Percentiles rank a stretch among this genome's conserved stretches.
Evolutionary conservation across 768 basidiomycete genomes (phyloP).

Genomic region (Auriculariales sp.): DNA sequence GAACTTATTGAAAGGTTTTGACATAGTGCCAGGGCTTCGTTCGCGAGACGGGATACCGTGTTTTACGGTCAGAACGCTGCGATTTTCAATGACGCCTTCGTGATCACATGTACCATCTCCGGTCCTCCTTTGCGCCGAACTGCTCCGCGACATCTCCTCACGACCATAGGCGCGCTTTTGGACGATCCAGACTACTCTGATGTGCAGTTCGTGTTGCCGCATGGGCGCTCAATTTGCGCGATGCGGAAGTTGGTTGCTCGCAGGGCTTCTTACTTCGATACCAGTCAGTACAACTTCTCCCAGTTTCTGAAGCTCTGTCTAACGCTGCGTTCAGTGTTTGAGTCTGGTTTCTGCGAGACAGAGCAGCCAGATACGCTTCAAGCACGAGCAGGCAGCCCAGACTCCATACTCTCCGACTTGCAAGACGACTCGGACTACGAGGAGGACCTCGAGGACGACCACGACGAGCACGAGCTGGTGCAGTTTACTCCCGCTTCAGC

Average conservation of each 20-base stretch:
- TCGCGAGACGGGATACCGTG: constrained; percentile 57
- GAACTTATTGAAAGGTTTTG: neutral
- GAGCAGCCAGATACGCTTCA: neutral
- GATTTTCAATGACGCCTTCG: constrained; percentile 42
- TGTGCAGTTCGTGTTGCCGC: constrained; percentile 63
- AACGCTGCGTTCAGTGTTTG: constrained; percentile 41
- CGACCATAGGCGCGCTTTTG: constrained; percentile 60
- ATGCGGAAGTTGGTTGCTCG: constrained; percentile 43
- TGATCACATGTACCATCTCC: constrained; percentile 67
- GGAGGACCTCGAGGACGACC: constrained; percentile 36
- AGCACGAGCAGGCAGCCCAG: neutral
- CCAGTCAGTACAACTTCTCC: constrained; percentile 29
- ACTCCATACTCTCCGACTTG: neutral
- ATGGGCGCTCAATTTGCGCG: constrained; percentile 44
- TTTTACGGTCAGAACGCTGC: constrained; percentile 42
- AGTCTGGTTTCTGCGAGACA: constrained; percentile 43
- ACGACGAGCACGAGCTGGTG: constrained; percentile 16
- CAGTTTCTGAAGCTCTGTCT: neutral
- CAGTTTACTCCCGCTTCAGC: too few species aligned
- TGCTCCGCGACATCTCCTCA: constrained; percentile 30
- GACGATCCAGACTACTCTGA: constrained; percentile 80
- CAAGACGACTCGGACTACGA: constrained; percentile 36
- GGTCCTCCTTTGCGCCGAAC: constrained; percentile 32
- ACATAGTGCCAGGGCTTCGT: constrained; percentile 47
- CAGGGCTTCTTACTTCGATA: constrained; percentile 65